Conservation (phyloP, 805 yeast species). For the Saccharomycopsis synnaedendra region DNA sequence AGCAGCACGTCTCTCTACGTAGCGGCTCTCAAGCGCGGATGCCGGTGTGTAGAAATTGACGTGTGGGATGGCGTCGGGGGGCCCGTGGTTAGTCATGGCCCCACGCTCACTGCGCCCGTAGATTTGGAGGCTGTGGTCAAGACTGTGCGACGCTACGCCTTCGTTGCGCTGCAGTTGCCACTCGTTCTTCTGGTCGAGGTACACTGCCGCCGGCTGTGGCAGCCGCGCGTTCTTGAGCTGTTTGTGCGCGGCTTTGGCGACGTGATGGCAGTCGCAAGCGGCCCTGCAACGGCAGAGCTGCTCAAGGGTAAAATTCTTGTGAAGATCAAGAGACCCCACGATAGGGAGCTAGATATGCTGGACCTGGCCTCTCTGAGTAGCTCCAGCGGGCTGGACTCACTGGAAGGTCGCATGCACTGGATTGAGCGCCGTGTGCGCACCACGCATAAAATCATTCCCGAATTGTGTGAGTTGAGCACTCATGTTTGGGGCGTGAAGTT, state of each 20-base stretch:
- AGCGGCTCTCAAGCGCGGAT: conserved; percentile 79
- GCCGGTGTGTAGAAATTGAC: conserved; percentile 91
- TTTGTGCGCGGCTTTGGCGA: conserved; percentile 52
- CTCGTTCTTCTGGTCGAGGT: conserved; percentile 78
- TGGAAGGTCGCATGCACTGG: conserved; percentile 1
- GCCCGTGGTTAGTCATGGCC: conserved; percentile 87
- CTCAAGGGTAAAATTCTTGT: conserved; percentile 61
- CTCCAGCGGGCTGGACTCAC: neutral
- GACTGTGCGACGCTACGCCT: conserved; percentile 75
- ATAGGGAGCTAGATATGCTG: conserved; percentile 19
- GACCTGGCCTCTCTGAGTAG: conserved; percentile 24
- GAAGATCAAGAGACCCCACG: conserved; percentile 59
- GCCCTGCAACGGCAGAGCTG: conserved; percentile 37
- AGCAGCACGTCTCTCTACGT: conserved; percentile 88
- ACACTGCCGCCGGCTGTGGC: conserved; percentile 63
- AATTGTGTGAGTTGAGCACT: conserved; percentile 51
- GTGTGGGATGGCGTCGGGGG: conserved; percentile 81
- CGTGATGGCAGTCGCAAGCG: conserved; percentile 30
- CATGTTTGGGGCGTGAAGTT: conserved; percentile 70
- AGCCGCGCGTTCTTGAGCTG: conserved; percentile 40
- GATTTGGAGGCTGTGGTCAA: conserved; percentile 57
- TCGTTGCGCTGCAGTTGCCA: conserved; percentile 80
- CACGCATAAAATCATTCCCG: conserved; percentile 24
- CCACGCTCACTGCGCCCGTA: conserved; percentile 68
- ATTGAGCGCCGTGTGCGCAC: neutral